phyloP scores from a whole-genome alignment of 257 asterid genomes.

The Mentha longifolia region DNA sequence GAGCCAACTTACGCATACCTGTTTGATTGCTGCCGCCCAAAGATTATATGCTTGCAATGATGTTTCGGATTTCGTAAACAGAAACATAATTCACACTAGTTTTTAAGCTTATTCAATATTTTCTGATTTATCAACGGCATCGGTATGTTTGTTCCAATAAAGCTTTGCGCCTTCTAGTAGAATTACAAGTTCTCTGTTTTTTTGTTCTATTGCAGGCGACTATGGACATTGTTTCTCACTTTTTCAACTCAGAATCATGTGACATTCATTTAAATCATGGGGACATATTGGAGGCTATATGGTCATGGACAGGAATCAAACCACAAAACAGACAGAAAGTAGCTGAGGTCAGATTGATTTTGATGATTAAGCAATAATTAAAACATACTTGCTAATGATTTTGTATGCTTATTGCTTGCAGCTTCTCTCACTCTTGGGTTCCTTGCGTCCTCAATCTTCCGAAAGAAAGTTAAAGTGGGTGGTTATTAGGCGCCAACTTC shows the following conservation, averaged over 20 bases:
- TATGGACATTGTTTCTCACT: slow-evolving; percentile 67
- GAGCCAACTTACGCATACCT: slow-evolving; percentile 19
- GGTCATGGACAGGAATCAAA: slow-evolving; percentile 96
- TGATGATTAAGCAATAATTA: slow-evolving; percentile 20
- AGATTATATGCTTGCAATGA: not conserved
- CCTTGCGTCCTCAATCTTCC: slow-evolving; percentile 91
- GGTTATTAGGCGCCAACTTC: slow-evolving; percentile 92
- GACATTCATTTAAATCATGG: slow-evolving; percentile 92
- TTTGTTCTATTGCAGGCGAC: slow-evolving; percentile 60
- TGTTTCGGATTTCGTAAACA: not conserved
- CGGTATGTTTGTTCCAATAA: slow-evolving; percentile 8
- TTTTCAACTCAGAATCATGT: slow-evolving; percentile 75
- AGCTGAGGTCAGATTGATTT: slow-evolving; percentile 66
- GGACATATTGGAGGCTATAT: slow-evolving; percentile 86
- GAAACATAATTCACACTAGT: not conserved
- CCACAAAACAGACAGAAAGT: slow-evolving; percentile 86
- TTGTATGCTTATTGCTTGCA: slow-evolving; percentile 54
- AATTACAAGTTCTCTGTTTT: slow-evolving; percentile 13
- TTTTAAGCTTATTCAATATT: not conserved
- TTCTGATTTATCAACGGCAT: slow-evolving; percentile 10
- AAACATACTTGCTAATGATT: slow-evolving; percentile 19
- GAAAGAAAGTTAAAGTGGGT: slow-evolving; percentile 97
- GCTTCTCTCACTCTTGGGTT: slow-evolving; percentile 93
- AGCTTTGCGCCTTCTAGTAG: slow-evolving; percentile 15
- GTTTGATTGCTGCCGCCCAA: slow-evolving; percentile 3